phyloP scores from a whole-genome alignment of 2,329 filamentous ascomycete genomes.

The Phialophora tarda region DNA sequence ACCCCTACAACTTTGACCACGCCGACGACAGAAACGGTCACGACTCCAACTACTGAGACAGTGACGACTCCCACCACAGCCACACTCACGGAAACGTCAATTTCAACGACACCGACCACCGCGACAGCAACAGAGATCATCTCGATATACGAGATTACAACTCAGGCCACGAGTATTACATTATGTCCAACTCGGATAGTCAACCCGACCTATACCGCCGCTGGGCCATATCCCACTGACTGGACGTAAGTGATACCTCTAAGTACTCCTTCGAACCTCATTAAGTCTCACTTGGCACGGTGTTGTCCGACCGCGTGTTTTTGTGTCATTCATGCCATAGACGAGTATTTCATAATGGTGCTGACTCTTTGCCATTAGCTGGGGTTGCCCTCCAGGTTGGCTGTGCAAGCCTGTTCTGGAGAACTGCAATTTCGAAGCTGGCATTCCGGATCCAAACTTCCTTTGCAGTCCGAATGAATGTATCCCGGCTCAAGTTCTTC shows the following conservation, averaged over 20 bases:
- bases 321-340: neutral
- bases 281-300: neutral
- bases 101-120: constrained; percentile 2
- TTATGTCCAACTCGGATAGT: constrained; percentile 42
- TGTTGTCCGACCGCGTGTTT: neutral
- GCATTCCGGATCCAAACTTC: constrained; percentile 49
- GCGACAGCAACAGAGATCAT: constrained; percentile 28
- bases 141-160: constrained; percentile 21
- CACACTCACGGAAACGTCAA: neutral
- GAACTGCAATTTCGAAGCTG: constrained; percentile 50
- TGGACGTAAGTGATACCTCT: constrained; percentile 34
- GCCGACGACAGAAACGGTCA: constrained; percentile 15
- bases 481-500: constrained; percentile 44
- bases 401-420: constrained; percentile 49
- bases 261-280: neutral
- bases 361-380: constrained; percentile 41
- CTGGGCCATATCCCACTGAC: constrained; percentile 40
- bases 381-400: constrained; percentile 53
- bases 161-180: constrained; percentile 34
- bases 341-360: neutral
- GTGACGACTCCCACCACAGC: constrained; percentile 7
- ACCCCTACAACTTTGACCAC: constrained; percentile 16
- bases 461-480: constrained; percentile 50
- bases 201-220: constrained; percentile 44
- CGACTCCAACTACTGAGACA: constrained; percentile 18